phyloP scores from a whole-genome alignment of 148 eudicot species.

The Heliosperma pusillum region DNA sequence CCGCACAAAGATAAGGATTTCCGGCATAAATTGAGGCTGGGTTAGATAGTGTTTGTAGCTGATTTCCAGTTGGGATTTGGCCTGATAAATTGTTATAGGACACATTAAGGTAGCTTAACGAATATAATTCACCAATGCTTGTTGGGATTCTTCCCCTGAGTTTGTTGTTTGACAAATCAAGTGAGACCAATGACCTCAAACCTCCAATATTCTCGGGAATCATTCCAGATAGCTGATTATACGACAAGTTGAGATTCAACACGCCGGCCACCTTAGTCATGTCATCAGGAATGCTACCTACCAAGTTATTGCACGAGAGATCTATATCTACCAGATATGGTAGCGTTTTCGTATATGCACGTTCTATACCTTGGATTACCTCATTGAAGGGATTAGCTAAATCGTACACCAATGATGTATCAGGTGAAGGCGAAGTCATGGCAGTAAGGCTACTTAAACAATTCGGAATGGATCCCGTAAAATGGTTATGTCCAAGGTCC shows the following conservation, averaged over 20 bases:
- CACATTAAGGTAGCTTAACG: constrained; percentile 13
- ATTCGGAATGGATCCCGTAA: constrained; percentile 7
- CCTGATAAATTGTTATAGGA: constrained; percentile 27
- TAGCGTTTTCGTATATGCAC: constrained; percentile 6
- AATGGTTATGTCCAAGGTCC: constrained; percentile 15
- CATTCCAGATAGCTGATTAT: constrained; percentile 16
- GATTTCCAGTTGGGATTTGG: constrained; percentile 26
- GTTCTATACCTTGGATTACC: constrained; percentile 19
- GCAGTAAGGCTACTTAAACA: constrained; percentile 6
- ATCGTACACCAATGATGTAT: too few relatives aligned
- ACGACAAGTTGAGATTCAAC: constrained; percentile 17
- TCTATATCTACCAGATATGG: constrained; percentile 14
- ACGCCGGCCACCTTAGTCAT: constrained; percentile 10
- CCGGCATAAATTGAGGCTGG: constrained; percentile 16
- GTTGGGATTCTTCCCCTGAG: constrained; percentile 28
- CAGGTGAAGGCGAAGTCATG: too few relatives aligned
- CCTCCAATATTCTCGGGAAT: constrained; percentile 19
- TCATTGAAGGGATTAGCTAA: neutral
- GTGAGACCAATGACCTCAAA: constrained; percentile 21
- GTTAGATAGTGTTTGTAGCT: constrained; percentile 17
- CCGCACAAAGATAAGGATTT: constrained; percentile 26
- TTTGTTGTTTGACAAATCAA: constrained; percentile 24
- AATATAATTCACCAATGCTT: constrained; percentile 13
- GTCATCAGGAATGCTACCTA: constrained; percentile 18
- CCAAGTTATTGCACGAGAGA: neutral